phyloP scores from a whole-genome alignment of 2,329 filamentous ascomycete genomes.

The Cladophialophora yegresii region DNA sequence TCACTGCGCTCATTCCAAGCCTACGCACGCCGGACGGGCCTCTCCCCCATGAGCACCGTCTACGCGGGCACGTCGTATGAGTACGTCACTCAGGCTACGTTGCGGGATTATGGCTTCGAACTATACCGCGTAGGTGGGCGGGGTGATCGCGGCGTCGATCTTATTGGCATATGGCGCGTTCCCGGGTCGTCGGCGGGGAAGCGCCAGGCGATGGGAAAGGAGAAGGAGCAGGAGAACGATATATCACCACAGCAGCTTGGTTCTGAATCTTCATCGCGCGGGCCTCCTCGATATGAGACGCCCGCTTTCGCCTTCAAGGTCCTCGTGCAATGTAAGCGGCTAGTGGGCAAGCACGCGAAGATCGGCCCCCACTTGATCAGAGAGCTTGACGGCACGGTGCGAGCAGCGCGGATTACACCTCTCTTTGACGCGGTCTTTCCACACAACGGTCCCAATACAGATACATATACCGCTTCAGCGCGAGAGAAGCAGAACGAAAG shows the following conservation, averaged over 20 bases:
- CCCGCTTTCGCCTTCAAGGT: slow-evolving; percentile 45
- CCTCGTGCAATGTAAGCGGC: slow-evolving; percentile 52
- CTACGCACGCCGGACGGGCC: slow-evolving; percentile 44
- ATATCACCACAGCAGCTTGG: not conserved
- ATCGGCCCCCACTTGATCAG: slow-evolving; percentile 49
- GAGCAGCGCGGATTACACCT: slow-evolving; percentile 11
- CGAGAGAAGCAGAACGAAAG: not conserved
- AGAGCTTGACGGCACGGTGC: slow-evolving; percentile 60
- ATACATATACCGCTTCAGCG: not conserved
- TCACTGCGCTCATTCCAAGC: slow-evolving; percentile 46
- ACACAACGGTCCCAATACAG: not conserved
- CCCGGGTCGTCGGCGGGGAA: slow-evolving; percentile 34
- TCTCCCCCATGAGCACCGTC: slow-evolving; percentile 44
- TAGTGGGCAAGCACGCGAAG: slow-evolving; percentile 42
- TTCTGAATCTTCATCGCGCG: not conserved
- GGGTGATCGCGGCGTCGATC: slow-evolving; percentile 51
- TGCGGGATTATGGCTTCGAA: slow-evolving; percentile 45
- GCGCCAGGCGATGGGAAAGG: slow-evolving; percentile 11
- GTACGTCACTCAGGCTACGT: slow-evolving; percentile 46
- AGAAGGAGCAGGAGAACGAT: not conserved
- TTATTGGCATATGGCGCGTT: slow-evolving; percentile 50
- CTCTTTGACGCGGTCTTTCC: slow-evolving; percentile 10
- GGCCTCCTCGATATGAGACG: slow-evolving; percentile 26
- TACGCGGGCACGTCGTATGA: slow-evolving; percentile 53
- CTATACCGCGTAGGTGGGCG: slow-evolving; percentile 50